Evolutionary conservation across 1,139 yeast genomes (phyloP).

Genomic region (Zygosaccharomyces sapae): DNA sequence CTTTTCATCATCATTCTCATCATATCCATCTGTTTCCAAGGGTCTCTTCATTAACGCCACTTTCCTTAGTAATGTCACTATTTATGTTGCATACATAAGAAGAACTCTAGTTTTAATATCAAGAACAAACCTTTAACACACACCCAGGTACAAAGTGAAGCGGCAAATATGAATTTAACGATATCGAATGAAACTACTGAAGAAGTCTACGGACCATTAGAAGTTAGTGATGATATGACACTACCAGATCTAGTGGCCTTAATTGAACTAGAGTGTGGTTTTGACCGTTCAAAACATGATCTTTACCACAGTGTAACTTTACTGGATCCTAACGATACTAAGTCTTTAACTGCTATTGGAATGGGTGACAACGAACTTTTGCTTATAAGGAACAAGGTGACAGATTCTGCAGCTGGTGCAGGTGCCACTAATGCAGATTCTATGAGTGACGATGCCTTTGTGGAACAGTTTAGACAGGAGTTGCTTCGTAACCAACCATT

Average conservation of each 20-base stretch:
- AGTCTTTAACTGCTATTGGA: constrained; percentile 46
- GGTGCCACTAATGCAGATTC: constrained; percentile 22
- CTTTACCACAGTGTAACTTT: constrained; percentile 46
- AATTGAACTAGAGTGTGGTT: constrained; percentile 66
- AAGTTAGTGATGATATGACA: constrained; percentile 54
- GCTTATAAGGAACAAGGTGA: constrained; percentile 37
- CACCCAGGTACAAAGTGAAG: background rate
- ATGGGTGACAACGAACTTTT: constrained; percentile 60
- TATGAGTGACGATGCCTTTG: constrained; percentile 38
- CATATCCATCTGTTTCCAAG: background rate
- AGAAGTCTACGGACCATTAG: constrained; percentile 34
- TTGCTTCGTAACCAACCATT: constrained; percentile 42
- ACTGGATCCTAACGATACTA: constrained; percentile 37
- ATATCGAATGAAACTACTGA: constrained; percentile 31
- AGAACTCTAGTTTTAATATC: background rate
- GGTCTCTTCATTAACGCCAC: constrained; percentile 17
- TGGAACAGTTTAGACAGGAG: constrained; percentile 50
- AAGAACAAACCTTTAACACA: background rate
- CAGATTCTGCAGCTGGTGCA: constrained; percentile 21
- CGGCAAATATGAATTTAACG: constrained; percentile 28
- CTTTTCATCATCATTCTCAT: constrained; percentile 4
- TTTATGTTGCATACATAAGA: background rate
- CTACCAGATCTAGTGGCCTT: constrained; percentile 71
- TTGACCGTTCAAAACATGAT: constrained; percentile 46
- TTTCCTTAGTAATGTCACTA: background rate